Evolutionary conservation across 352 stramenopile species (phyloP), one percentile per base, ranked within the genome.

Genomic region (Paralagenidium karlingii): DNA sequence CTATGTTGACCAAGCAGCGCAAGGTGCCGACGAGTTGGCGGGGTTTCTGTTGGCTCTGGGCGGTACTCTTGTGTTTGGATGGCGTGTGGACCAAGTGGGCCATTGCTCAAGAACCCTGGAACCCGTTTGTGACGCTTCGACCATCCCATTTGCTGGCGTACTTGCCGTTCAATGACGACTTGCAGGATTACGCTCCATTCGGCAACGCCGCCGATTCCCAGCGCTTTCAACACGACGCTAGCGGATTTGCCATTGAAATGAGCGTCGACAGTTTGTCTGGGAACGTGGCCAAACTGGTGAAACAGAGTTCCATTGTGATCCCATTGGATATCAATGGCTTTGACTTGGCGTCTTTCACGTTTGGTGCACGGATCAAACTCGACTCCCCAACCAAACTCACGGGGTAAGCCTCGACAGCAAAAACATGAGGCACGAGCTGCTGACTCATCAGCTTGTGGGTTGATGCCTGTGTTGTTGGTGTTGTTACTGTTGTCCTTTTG

Each of bases 181-280:
- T 39, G 0, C 33, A 43, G 16, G 66, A 80, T 47, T 64, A 67
- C 24, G 62, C 66, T 5, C 66, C 66, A 0, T 18, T 24, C 1
- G 65, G 65, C 7, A 42, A n/a, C n/a, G n/a, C n/a, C n/a, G n/a
- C 29, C 2, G 19, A 25, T 8, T 32, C 13, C n/a, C 19, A 63
- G 20, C 62, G 65, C 27, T 79, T 58, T 51, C 38, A 38, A 16
- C 60, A 73, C 55, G 56, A 79, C 25, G 57, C 51, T n/a, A 13
- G 20, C 10, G 36, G 24, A 6, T n/a, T n/a, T 26, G 40, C 25
- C 24, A 50, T 15, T 20, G 54, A 1, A 16, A 19, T 30, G 24
- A 20, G 20, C 3, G 3, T 15, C 13, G 21, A 32, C 18, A 19
- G 37, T 24, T 25, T 12, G 26, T 29, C 37, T 21, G 31, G 27